A percentile compares a stretch with the other conserved stretches of the same genome.
Conservation (phyloP, 2,329 filamentous ascomycete species). For the Sodiomyces alkalinus region DNA sequence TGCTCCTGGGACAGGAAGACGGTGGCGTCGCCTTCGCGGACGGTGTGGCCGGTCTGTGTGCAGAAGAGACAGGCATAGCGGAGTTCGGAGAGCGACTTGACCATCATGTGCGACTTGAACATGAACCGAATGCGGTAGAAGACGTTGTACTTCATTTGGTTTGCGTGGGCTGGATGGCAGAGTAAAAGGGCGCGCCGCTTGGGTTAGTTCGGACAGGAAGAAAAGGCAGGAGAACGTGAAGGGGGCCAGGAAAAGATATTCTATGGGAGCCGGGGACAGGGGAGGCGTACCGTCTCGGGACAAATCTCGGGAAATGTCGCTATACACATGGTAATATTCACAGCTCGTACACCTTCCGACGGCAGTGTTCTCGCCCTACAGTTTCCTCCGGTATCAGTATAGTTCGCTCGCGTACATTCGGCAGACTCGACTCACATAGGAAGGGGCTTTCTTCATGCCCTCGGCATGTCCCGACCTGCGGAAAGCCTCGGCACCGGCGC, state of each 20-base stretch:
- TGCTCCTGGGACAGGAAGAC: conserved; percentile 21
- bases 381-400: too few relatives aligned
- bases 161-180: conserved; percentile 14
- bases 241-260: too few relatives aligned
- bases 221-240: too few relatives aligned
- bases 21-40: conserved; percentile 24
- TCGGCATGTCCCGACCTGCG: conserved; percentile 17
- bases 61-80: conserved; percentile 27
- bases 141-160: conserved; percentile 17
- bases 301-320: conserved; percentile 16
- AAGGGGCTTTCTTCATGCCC: conserved; percentile 17
- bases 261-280: too few relatives aligned
- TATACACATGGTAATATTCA: conserved; percentile 12
- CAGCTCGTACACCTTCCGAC: conserved; percentile 12
- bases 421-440: conserved; percentile 7
- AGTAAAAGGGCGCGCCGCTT: not conserved
- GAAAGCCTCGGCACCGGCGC: conserved; percentile 21
- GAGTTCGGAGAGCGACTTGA: conserved; percentile 14
- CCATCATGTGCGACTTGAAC: conserved; percentile 25
- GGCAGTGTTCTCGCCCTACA: conserved; percentile 9
- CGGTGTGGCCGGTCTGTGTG: conserved; percentile 15
- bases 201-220: too few relatives aligned
- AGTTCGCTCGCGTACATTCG: too few relatives aligned
- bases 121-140: conserved; percentile 24
- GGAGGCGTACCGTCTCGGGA: conserved; percentile 12